Conservation (phyloP, 2,329 filamentous ascomycete genomes). For the Penicillium sp. region DNA sequence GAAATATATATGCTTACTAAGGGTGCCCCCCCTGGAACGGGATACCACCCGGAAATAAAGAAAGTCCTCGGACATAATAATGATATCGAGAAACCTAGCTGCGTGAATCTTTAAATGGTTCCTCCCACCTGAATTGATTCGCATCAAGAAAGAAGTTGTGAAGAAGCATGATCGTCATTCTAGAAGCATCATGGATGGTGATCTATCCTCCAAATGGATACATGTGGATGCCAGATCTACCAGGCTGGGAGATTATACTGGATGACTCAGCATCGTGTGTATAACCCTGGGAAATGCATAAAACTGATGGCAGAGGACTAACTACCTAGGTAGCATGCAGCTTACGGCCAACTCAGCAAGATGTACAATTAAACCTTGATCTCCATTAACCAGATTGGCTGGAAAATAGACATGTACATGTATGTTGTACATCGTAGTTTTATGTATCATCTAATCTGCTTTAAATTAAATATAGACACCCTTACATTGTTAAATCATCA, state of each 20-base stretch:
- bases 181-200: background rate
- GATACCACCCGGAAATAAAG: too few species aligned
- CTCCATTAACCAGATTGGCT: background rate
- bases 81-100: too few species aligned
- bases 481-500: constrained; percentile 3
- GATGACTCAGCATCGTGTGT: background rate
- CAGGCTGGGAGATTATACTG: background rate
- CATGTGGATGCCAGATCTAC: background rate
- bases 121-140: too few species aligned
- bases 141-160: too few species aligned
- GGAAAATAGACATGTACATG: background rate
- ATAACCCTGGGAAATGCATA: background rate
- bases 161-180: background rate
- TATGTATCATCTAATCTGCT: background rate
- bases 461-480: background rate
- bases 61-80: too few species aligned
- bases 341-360: background rate
- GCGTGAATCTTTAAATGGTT: too few species aligned
- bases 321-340: background rate
- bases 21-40: too few species aligned
- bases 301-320: too few species aligned
- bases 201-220: background rate
- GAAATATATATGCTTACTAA: too few species aligned
- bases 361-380: background rate
- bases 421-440: background rate